Base-by-base conservation (phyloP, 1,284 basidiomycete species). In the Cystobasidium sp. region DNA sequence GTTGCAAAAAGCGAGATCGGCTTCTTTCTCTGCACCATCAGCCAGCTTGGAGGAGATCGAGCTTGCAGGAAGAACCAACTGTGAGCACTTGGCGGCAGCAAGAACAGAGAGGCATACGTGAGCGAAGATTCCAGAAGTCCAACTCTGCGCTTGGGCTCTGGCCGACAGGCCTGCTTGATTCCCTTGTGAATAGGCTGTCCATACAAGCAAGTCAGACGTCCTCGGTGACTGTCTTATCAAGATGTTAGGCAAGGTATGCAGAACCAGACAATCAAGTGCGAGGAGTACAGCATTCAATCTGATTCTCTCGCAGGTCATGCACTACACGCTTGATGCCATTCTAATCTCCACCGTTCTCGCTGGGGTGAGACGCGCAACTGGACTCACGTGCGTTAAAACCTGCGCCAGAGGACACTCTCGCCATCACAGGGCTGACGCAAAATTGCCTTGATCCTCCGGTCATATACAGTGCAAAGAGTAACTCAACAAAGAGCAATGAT, bases 261-360 rank as follows among this genome's bases (percentile, higher is more conserved):
- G 79, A 31, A 31, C 31, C 31, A 79, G 74, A 74, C 78, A 47
- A 69, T 78, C 47, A 79, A 78, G 3, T n/a, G 12, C 12, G 20
- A 31, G 16, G 7, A 20, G 16, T 52, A 6, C 10, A 14, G 22
- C 58, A 62, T 22, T 22, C 43, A 24, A 18, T 16, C 55, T 47
- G 31, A 43, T 12, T n/a, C 7, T 43, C 16, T 16, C 22, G 77
- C 78, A 82, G 77, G 82, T 88, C 82, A 85, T 90, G 24, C 91
- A 89, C 79, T 84, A 90, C 75, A 88, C 88, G 75, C 82, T 93
- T 78, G 91, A 93, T 79, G 90, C 90, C 12, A 82, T 91, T 56
- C 85, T 93, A 77, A 84, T 93, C 77, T 89, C 88, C 74, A 89
- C 90, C 24, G 88, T 92, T 77, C 86, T 93, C 0, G 91, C 91